These are phyloP conservation scores for Komagataella mondaviorum DNA, from an alignment of 805 yeast species.

Conservation along the genomic window DNA sequence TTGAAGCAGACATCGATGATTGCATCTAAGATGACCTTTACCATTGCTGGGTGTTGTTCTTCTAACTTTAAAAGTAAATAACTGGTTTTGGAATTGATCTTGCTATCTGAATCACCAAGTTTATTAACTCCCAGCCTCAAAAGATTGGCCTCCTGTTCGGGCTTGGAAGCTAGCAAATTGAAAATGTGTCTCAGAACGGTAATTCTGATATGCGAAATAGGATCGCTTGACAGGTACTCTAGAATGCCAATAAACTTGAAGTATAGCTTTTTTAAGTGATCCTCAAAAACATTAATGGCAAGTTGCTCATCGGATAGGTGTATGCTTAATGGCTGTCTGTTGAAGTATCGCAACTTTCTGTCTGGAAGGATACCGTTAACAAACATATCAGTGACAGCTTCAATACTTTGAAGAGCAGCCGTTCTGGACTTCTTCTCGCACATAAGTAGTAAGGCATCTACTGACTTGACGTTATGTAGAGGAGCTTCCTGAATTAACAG, in stretches of 20 bases:
- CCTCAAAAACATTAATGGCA: constrained; percentile 78
- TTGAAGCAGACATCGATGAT: constrained; percentile 72
- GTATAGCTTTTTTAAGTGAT: constrained; percentile 64
- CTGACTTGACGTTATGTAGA: constrained; percentile 70
- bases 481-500: constrained; percentile 93
- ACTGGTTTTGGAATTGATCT: constrained; percentile 82
- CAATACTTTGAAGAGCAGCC: constrained; percentile 81
- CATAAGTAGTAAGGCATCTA: constrained; percentile 64
- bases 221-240: constrained; percentile 79
- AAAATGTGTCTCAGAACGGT: constrained; percentile 66
- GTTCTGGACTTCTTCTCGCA: constrained; percentile 89
- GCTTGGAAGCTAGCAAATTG: constrained; percentile 70
- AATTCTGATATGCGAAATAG: constrained; percentile 78
- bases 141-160: constrained; percentile 93
- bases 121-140: constrained; percentile 84
- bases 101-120: constrained; percentile 84
- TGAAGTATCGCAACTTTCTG: constrained; percentile 68
- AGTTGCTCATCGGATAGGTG: constrained; percentile 39
- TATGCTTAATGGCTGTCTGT: constrained; percentile 50
- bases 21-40: constrained; percentile 61
- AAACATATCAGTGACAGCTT: constrained; percentile 80
- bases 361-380: constrained; percentile 77
- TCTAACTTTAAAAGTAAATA: constrained; percentile 66
- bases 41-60: constrained; percentile 95
- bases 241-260: constrained; percentile 66